These are phyloP conservation scores for Auxenochlorella pyrenoidosa DNA, from an alignment of 139 green algal genomes.

Conservation along the genomic window DNA sequence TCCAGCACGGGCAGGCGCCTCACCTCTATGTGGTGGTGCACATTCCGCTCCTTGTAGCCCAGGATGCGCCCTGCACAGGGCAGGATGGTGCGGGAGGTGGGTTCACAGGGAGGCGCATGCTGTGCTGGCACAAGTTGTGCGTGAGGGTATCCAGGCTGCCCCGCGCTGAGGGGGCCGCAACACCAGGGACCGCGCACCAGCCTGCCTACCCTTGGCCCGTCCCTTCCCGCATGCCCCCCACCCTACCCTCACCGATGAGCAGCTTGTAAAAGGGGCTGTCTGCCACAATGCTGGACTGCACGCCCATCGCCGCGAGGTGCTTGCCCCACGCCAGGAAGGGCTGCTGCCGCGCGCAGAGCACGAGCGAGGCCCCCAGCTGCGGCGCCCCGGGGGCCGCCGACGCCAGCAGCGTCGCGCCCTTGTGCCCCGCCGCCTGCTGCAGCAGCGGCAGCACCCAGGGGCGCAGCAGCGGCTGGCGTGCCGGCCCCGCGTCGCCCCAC, in stretches of 20 bases:
- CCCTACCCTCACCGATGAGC: conserved; percentile 21
- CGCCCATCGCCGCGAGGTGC: conserved; percentile 60
- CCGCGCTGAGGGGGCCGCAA: too few relatives aligned
- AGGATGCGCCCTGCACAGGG: conserved; percentile 60
- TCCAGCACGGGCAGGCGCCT: too few relatives aligned
- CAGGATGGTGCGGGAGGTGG: too few relatives aligned
- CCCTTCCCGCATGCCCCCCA: not conserved
- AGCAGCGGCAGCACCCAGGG: conserved; percentile 59
- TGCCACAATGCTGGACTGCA: conserved; percentile 60
- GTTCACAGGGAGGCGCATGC: too few relatives aligned
- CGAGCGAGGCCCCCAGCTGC: conserved; percentile 46
- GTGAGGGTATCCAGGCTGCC: too few relatives aligned
- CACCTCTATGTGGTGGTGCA: conserved; percentile 63
- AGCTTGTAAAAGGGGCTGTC: conserved; percentile 74
- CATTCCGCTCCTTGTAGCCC: conserved; percentile 63
- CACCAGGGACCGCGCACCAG: not conserved
- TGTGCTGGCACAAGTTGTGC: not conserved
- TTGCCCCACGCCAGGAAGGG: conserved; percentile 59
- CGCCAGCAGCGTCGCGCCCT: conserved; percentile 27
- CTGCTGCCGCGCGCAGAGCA: conserved; percentile 61
- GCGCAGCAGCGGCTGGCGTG: conserved; percentile 48
- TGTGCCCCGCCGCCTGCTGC: conserved; percentile 22
- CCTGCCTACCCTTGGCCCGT: not conserved
- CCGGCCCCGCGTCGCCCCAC: conserved; percentile 40
- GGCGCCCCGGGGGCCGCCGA: conserved; percentile 22